Conservation (phyloP, 768 basidiomycete species). For the Calocybe gangraenosa region DNA sequence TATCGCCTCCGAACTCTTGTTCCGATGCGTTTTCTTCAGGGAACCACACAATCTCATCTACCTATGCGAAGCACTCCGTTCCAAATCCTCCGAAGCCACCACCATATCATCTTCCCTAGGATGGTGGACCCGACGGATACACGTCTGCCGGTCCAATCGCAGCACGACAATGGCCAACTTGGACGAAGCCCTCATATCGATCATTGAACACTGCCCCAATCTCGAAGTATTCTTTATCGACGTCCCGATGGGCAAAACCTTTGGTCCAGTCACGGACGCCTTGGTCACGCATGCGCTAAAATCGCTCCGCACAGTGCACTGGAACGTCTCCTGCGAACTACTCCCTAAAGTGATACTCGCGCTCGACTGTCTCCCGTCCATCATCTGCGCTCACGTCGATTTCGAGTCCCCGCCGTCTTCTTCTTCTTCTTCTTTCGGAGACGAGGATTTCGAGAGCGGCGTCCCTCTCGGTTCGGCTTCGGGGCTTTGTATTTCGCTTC, state of each 20-base stretch:
- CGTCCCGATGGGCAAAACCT: constrained; percentile 55
- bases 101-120: constrained; percentile 48
- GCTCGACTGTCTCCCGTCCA: constrained; percentile 52
- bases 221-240: constrained; percentile 71
- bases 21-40: constrained; percentile 65
- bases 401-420: constrained; percentile 34
- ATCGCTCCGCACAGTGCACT: constrained; percentile 56
- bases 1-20: constrained; percentile 63
- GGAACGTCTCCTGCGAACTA: constrained; percentile 51
- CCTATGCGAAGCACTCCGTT: constrained; percentile 49
- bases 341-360: constrained; percentile 72
- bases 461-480: constrained; percentile 59
- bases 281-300: constrained; percentile 47
- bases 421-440: no score
- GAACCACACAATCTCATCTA: constrained; percentile 50
- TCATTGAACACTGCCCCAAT: constrained; percentile 66
- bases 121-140: constrained; percentile 73
- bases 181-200: constrained; percentile 49
- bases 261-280: constrained; percentile 62
- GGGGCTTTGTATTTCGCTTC: constrained; percentile 49
- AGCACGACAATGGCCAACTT: constrained; percentile 43
- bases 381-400: constrained; percentile 55
- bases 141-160: constrained; percentile 50
- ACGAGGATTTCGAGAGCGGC: constrained; percentile 28
- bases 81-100: constrained; percentile 29